phyloP scores from a whole-genome alignment of 805 yeast species.

The Tetrapisispora phaffii region DNA sequence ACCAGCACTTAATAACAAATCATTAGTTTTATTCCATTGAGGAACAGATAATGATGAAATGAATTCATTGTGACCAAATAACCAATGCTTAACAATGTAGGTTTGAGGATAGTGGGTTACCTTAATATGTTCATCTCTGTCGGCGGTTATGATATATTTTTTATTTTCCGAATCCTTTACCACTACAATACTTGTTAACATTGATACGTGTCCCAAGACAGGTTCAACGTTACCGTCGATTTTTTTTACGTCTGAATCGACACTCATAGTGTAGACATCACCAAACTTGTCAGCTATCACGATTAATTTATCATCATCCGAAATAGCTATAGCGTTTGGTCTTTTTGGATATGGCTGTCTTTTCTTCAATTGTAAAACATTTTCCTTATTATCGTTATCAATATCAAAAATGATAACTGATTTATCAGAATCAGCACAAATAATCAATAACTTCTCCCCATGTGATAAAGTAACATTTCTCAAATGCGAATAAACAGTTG shows the following conservation, averaged over 20 bases:
- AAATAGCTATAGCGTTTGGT: conserved; percentile 71
- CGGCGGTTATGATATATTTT: conserved; percentile 60
- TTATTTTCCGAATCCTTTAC: conserved; percentile 28
- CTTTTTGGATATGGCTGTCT: conserved; percentile 82
- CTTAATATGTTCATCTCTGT: conserved; percentile 93
- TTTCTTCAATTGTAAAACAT: conserved; percentile 44
- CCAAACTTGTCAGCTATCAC: conserved; percentile 92
- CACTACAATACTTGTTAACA: conserved; percentile 68
- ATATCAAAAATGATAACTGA: conserved; percentile 54
- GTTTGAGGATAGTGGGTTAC: conserved; percentile 71
- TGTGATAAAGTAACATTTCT: conserved; percentile 49
- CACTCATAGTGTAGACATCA: conserved; percentile 65
- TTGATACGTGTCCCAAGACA: conserved; percentile 89
- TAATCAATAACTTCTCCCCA: conserved; percentile 47
- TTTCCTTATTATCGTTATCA: conserved; percentile 20
- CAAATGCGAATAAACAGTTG: conserved; percentile 56
- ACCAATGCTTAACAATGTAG: conserved; percentile 67
- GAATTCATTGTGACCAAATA: conserved; percentile 81
- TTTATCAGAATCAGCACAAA: conserved; percentile 76
- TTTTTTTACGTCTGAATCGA: conserved; percentile 28
- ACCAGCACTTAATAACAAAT: conserved; percentile 69
- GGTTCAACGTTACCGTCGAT: conserved; percentile 40
- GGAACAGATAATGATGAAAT: conserved; percentile 59
- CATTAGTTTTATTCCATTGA: conserved; percentile 27
- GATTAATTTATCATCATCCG: conserved; percentile 41